phyloP scores from a whole-genome alignment of 306 rosid species.

The Geum urbanum region DNA sequence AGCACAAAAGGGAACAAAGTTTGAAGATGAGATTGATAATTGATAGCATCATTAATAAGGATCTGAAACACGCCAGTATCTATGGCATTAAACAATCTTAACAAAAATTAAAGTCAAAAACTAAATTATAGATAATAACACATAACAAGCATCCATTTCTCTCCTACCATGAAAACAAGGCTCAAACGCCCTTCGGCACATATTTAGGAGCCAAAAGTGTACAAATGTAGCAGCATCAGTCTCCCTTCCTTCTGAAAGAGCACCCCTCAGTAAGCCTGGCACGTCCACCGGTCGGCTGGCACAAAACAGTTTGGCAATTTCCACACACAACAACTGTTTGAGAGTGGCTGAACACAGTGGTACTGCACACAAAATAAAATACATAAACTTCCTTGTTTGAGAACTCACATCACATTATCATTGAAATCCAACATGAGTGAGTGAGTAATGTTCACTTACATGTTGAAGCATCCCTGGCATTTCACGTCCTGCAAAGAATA shows the following conservation, averaged over 20 bases:
- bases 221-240: background rate
- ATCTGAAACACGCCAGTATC: background rate
- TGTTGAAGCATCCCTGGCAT: slow-evolving; percentile 40
- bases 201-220: background rate
- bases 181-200: background rate
- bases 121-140: background rate
- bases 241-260: slow-evolving; percentile 38
- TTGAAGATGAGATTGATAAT: background rate
- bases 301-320: slow-evolving; percentile 37
- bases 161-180: background rate
- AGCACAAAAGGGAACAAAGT: background rate
- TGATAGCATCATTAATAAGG: background rate
- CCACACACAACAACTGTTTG: slow-evolving; percentile 39
- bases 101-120: background rate
- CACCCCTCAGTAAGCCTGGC: slow-evolving; percentile 40
- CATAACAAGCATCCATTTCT: background rate
- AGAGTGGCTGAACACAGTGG: slow-evolving; percentile 37
- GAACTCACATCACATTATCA: too few species aligned
- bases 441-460: slow-evolving; percentile 22
- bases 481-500: slow-evolving; percentile 24
- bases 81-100: background rate
- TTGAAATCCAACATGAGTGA: too few species aligned
- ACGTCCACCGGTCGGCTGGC: slow-evolving; percentile 42
- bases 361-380: slow-evolving; percentile 18
- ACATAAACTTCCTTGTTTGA: too few species aligned